These are phyloP conservation scores for carrot (Daucus carota) DNA, from an alignment of 129 eudicot genomes.

Conservation along the genomic window DH1_v3.0 NC_030389.2:14993001-14993500, in stretches of 20 bases:
- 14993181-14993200: conserved; percentile 67
- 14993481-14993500: neutral
- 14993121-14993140: conserved; percentile 91
- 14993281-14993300: neutral
- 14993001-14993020: neutral
- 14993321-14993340: neutral
- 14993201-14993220: conserved; percentile 73
- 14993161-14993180: conserved; percentile 83
- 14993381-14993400: neutral
- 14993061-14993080: conserved; percentile 62
- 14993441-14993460: neutral
- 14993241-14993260: neutral
- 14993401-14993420: neutral
- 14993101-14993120: conserved; percentile 89
- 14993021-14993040: conserved; percentile 21
- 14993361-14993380: neutral
- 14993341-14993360: neutral
- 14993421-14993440: neutral
- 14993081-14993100: conserved; percentile 79
- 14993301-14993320: neutral
- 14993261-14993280: neutral
- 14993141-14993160: conserved; percentile 98
- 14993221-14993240: conserved; percentile 9
- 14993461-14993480: neutral
- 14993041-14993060: conserved; percentile 73